Percentiles rank a stretch among this genome's conserved stretches.
phyloP scores from a whole-genome alignment of 176 grass and related monocot genomes.

The Tuctoria greenei region DNA sequence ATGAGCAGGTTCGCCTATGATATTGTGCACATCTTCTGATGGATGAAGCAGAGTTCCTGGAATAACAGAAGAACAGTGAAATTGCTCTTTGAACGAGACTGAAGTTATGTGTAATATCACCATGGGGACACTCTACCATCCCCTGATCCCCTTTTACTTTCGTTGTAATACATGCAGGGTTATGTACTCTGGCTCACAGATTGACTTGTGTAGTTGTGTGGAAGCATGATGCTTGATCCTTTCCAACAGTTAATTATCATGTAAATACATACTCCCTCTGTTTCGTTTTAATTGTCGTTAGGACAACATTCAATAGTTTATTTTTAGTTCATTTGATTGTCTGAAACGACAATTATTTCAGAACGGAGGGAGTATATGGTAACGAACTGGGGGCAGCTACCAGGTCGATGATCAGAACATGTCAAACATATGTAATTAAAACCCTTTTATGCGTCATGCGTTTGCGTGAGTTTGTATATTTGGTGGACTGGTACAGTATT shows the following conservation, averaged over 20 bases:
- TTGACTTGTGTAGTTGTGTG: background rate
- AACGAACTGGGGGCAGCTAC: background rate
- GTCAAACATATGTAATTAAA: background rate
- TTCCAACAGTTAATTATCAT: background rate
- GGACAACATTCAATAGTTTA: too few species aligned
- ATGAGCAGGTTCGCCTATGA: slow-evolving; percentile 79
- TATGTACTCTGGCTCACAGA: background rate
- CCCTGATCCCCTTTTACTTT: background rate
- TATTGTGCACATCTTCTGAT: slow-evolving; percentile 91
- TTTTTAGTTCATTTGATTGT: too few species aligned
- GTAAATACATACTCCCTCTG: too few species aligned
- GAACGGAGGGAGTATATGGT: too few species aligned
- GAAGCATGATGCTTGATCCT: background rate
- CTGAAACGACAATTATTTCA: too few species aligned
- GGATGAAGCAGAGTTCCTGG: slow-evolving; percentile 12
- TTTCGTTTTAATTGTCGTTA: too few species aligned
- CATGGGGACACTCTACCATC: background rate
- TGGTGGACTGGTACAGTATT: background rate
- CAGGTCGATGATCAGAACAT: background rate
- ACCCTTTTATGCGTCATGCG: background rate
- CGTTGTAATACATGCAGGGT: background rate
- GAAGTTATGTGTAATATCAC: background rate
- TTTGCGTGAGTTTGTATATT: background rate
- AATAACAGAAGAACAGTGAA: background rate
- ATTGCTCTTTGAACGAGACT: background rate